A percentile compares a stretch with the other conserved stretches of the same genome.
phyloP scores from a whole-genome alignment of 192 early-diverging fungal species.

The Powellomyces hirtus region DNA sequence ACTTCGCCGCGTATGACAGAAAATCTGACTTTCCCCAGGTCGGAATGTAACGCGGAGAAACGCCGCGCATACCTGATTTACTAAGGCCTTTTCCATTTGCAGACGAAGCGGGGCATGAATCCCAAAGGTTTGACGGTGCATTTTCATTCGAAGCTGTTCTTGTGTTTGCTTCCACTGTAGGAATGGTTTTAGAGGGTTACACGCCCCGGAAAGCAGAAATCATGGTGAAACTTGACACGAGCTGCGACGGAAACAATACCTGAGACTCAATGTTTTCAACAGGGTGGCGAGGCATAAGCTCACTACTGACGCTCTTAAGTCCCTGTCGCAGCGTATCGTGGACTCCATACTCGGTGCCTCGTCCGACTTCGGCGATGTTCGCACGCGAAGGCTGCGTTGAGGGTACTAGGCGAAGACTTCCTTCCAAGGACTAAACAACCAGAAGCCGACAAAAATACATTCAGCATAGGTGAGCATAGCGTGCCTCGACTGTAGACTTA shows the following conservation, averaged over 20 bases:
- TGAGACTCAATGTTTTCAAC: conserved; percentile 72
- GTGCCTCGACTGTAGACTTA: too few relatives aligned
- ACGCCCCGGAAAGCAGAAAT: too few relatives aligned
- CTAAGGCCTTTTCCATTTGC: conserved; percentile 84
- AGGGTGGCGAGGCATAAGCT: conserved; percentile 70
- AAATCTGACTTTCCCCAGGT: too few relatives aligned
- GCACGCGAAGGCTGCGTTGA: conserved; percentile 3
- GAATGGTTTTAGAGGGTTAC: too few relatives aligned
- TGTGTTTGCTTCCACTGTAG: conserved; percentile 85
- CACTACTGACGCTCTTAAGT: conserved; percentile 56
- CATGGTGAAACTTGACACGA: too few relatives aligned
- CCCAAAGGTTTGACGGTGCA: conserved; percentile 81
- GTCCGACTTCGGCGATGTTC: conserved; percentile 26
- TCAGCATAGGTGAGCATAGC: too few relatives aligned
- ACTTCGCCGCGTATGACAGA: too few relatives aligned
- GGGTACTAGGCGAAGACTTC: conserved; percentile 24
- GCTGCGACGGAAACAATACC: too few relatives aligned
- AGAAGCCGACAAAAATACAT: too few relatives aligned
- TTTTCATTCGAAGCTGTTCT: conserved; percentile 71
- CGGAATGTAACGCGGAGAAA: too few relatives aligned
- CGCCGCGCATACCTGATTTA: conserved; percentile 51
- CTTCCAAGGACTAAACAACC: conserved; percentile 5
- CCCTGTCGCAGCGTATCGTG: conserved; percentile 85
- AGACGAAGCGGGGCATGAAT: conserved; percentile 89
- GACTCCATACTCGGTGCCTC: conserved; percentile 63